These are phyloP conservation scores for Phaseolus coccineus DNA, from an alignment of 331 rosid species.

Conservation along the genomic window DNA sequence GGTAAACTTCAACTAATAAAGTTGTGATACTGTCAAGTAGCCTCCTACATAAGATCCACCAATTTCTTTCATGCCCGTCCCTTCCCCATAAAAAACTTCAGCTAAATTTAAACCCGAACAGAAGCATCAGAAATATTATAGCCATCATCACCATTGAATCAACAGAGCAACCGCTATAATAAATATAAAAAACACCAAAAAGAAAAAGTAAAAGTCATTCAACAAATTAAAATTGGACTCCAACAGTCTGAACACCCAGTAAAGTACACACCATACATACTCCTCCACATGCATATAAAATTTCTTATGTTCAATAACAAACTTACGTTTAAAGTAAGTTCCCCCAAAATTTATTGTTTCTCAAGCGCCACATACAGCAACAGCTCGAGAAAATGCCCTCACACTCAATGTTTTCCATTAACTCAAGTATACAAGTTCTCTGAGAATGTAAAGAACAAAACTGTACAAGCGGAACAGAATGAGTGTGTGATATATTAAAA, in stretches of 20 bases:
- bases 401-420: constrained; percentile 39
- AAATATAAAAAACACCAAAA: not conserved
- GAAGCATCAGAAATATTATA: not conserved
- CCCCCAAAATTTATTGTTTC: constrained; percentile 17
- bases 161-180: not conserved
- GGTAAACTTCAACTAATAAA: not conserved
- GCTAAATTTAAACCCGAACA: not conserved
- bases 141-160: not conserved
- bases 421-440: constrained; percentile 43
- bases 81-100: not conserved
- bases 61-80: not conserved
- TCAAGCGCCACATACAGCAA: constrained; percentile 28
- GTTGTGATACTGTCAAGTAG: not conserved
- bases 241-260: constrained; percentile 10
- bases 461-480: not conserved
- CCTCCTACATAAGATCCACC: not conserved
- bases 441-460: constrained; percentile 12
- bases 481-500: not conserved
- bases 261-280: not conserved
- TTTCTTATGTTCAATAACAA: constrained; percentile 12
- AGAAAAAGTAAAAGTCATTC: not conserved
- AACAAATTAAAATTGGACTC: not conserved
- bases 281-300: constrained; percentile 15
- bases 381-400: constrained; percentile 26
- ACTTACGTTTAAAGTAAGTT: not conserved